Evolutionary conservation across 495 filamentous ascomycete species (phyloP).

Genomic region (Hypoxylon lienhwacheense): DNA sequence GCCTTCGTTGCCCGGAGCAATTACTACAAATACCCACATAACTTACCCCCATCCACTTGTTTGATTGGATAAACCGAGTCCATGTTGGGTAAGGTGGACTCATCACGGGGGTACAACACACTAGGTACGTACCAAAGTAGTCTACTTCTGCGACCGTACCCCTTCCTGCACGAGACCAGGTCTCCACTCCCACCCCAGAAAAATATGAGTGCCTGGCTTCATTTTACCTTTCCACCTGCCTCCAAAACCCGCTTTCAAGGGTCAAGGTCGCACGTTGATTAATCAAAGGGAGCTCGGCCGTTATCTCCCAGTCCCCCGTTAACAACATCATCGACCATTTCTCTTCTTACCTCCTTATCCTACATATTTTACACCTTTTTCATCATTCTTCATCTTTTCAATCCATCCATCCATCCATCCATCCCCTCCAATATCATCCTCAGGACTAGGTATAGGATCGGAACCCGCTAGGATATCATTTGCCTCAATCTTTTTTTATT

Average conservation of each 20-base stretch:
- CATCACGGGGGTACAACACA: slow-evolving; percentile 17
- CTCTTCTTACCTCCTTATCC: slow-evolving; percentile 18
- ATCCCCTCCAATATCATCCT: too few species aligned
- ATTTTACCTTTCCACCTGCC: slow-evolving; percentile 14
- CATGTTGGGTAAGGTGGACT: slow-evolving; percentile 10
- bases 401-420: slow-evolving; percentile 1
- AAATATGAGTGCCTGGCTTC: slow-evolving; percentile 21
- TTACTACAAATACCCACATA: slow-evolving; percentile 17
- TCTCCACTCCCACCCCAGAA: slow-evolving; percentile 21
- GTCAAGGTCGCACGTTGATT: slow-evolving; percentile 3
- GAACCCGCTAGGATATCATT: slow-evolving; percentile 1
- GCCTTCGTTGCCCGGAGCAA: slow-evolving; percentile 27
- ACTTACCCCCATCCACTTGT: not conserved
- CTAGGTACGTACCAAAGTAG: slow-evolving; percentile 19
- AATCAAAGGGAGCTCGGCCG: slow-evolving; percentile 22
- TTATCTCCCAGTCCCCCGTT: slow-evolving; percentile 30
- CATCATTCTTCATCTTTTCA: slow-evolving; percentile 16
- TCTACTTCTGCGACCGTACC: slow-evolving; percentile 9
- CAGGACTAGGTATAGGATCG: slow-evolving; percentile 5
- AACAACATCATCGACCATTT: slow-evolving; percentile 32
- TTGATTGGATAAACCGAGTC: slow-evolving; percentile 11
- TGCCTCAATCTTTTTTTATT: slow-evolving; percentile 1
- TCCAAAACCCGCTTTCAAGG: slow-evolving; percentile 14
- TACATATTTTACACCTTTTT: slow-evolving; percentile 4
- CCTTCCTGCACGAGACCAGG: slow-evolving; percentile 25